Conservation (phyloP, 768 basidiomycete genomes). For the Rhizopogon salebrosus region DNA sequence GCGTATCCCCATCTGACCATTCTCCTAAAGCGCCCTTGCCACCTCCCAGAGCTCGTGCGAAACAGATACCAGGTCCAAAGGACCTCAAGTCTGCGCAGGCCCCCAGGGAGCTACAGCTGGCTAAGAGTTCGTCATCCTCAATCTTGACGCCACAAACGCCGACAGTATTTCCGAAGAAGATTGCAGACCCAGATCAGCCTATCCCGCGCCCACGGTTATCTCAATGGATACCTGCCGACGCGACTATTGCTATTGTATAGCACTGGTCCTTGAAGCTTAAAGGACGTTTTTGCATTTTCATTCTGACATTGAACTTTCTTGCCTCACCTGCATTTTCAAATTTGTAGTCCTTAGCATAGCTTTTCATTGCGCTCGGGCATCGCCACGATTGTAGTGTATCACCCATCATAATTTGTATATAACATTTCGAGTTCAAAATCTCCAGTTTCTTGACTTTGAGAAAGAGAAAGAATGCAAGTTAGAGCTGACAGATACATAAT, state of each 20-base stretch:
- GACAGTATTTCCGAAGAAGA: slow-evolving; percentile 34
- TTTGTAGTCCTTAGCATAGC: background rate
- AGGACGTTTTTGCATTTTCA: background rate
- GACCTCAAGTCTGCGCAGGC: slow-evolving; percentile 31
- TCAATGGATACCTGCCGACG: slow-evolving; percentile 49
- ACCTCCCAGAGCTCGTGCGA: slow-evolving; percentile 27
- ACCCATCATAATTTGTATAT: background rate
- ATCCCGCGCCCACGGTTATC: slow-evolving; percentile 48
- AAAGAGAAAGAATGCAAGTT: slow-evolving; percentile 3
- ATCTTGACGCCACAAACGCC: slow-evolving; percentile 10
- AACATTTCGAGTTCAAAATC: slow-evolving; percentile 1
- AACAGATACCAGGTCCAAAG: slow-evolving; percentile 11
- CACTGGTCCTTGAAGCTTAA: slow-evolving; percentile 3
- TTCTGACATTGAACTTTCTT: background rate
- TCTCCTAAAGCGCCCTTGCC: slow-evolving; percentile 18
- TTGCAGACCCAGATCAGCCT: slow-evolving; percentile 47
- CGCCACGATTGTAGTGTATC: background rate
- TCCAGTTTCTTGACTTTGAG: background rate
- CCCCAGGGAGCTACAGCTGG: slow-evolving; percentile 24
- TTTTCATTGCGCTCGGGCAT: background rate
- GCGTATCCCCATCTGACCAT: slow-evolving; percentile 16
- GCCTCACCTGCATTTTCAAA: background rate
- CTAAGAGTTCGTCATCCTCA: slow-evolving; percentile 14
- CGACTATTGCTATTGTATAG: slow-evolving; percentile 20
- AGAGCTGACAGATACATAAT: slow-evolving; percentile 1